A percentile compares a stretch with the other conserved stretches of the same genome.
Evolutionary conservation across 768 basidiomycete genomes (phyloP).

Genomic region (Suillus tomentosus): DNA sequence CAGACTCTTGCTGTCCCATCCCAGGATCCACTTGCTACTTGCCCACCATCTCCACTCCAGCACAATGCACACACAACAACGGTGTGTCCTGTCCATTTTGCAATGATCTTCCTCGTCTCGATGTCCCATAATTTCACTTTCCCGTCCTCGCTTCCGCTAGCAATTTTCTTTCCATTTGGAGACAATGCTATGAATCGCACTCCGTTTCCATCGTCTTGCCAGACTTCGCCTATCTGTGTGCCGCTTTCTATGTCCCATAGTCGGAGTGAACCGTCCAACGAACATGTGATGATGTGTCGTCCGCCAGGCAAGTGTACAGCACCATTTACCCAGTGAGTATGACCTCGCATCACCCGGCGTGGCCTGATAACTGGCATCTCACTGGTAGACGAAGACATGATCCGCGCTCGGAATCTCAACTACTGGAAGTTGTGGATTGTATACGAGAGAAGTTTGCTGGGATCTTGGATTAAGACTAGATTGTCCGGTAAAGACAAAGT

Average conservation of each 20-base stretch:
- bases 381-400: background rate
- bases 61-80: background rate
- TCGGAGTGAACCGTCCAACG: background rate
- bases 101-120: background rate
- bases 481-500: fast-evolving
- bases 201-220: fast-evolving
- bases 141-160: background rate
- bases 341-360: background rate
- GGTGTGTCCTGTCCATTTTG: background rate
- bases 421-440: too few relatives aligned
- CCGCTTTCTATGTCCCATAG: background rate
- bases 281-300: background rate
- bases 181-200: background rate
- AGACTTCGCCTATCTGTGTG: background rate
- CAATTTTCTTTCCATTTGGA: background rate
- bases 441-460: too few relatives aligned
- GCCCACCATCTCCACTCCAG: background rate
- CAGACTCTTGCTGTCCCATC: background rate
- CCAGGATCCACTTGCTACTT: background rate
- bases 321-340: background rate
- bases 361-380: background rate
- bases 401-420: background rate
- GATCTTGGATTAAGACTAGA: background rate
- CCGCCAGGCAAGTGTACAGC: background rate
- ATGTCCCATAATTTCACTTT: background rate